These are phyloP conservation scores for Arachnomyces sp. DNA, from an alignment of 2,329 filamentous ascomycete species.

Conservation along the genomic window DNA sequence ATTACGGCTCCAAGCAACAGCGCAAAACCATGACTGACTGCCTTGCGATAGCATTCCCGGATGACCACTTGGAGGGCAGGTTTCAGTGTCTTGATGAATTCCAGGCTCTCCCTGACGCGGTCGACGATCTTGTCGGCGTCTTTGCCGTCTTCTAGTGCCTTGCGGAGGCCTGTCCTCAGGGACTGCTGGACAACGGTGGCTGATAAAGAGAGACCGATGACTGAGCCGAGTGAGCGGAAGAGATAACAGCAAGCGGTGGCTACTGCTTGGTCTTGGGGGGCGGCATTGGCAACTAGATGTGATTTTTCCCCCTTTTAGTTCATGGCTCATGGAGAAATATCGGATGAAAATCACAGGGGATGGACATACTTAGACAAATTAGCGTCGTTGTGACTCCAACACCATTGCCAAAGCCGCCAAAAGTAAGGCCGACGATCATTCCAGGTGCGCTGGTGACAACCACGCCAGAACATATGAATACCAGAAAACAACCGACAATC, in stretches of 20 bases:
- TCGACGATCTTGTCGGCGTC: constrained; percentile 60
- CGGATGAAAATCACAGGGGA: constrained; percentile 5
- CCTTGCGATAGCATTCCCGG: constrained; percentile 57
- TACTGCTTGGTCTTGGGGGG: constrained; percentile 61
- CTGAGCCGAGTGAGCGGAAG: constrained; percentile 64
- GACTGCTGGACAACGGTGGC: constrained; percentile 65
- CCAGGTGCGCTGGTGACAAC: constrained; percentile 43
- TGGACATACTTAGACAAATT: constrained; percentile 51
- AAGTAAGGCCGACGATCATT: constrained; percentile 51
- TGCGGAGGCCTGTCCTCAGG: constrained; percentile 51
- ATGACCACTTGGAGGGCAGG: constrained; percentile 54
- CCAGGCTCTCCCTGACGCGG: constrained; percentile 61
- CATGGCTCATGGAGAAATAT: neutral
- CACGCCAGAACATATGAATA: constrained; percentile 52
- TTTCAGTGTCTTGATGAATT: constrained; percentile 59
- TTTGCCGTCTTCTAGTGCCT: constrained; percentile 48
- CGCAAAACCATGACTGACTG: constrained; percentile 45
- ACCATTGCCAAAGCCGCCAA: constrained; percentile 49
- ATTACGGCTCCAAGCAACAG: constrained; percentile 45
- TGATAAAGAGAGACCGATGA: constrained; percentile 60
- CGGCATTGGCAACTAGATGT: constrained; percentile 56
- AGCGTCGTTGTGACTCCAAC: constrained; percentile 64
- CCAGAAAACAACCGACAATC: constrained; percentile 46
- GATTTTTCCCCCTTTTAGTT: too few relatives aligned
- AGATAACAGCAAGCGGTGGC: constrained; percentile 74